Evolutionary conservation across 495 filamentous ascomycete genomes (phyloP), one percentile per base, ranked within the genome.

Genomic region (Staphylotrichum longicolle): DNA sequence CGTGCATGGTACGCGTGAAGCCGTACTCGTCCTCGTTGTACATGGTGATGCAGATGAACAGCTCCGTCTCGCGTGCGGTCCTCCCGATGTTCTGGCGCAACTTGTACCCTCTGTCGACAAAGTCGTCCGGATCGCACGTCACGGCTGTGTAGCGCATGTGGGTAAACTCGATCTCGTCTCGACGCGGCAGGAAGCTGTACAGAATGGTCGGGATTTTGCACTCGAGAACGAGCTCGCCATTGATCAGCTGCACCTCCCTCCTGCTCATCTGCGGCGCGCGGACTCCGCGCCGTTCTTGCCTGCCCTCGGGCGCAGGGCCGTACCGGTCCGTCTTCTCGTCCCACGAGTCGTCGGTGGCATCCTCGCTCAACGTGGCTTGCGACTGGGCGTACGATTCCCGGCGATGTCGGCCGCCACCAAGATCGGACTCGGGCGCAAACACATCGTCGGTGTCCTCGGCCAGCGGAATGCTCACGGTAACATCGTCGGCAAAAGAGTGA

Each of bases 81-180:
- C 75, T 83, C 5, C 91, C 90, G 58, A 98, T 90, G 71, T 95
- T 93, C 74, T 98, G 95, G n/a, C 95, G 88, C 67, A 99, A 74
- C 73, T 95, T 94, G 77, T 98, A 99, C 0, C 94, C 93, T 54
- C 85, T 81, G 14, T 84, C 79, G 0, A 90, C 87, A 65, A 95
- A 99, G 68, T 99, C 93, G 71, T 98, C 93, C 0, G 95, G 95
- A 70, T 99, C 95, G 69, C 93, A 97, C 2, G 95, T 99, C 41
- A 96, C 94, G n/a, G 95, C 95, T 37, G 95, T 98, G 70, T 99
- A 99, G n/a, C 95, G 89, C 95, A 98, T 98, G 72, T 99, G 93
- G 1, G 95, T 99, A 72, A 98, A 99, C 73, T 99, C 95, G 52
- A 90, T 84, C 63, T 96, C 92, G 72, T 98, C 91, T 33, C 93